A percentile compares a stretch with the other conserved stretches of the same genome.
These are phyloP conservation scores for Syzygium grande DNA, from an alignment of 345 rosid genomes.

Conservation along the genomic window DNA sequence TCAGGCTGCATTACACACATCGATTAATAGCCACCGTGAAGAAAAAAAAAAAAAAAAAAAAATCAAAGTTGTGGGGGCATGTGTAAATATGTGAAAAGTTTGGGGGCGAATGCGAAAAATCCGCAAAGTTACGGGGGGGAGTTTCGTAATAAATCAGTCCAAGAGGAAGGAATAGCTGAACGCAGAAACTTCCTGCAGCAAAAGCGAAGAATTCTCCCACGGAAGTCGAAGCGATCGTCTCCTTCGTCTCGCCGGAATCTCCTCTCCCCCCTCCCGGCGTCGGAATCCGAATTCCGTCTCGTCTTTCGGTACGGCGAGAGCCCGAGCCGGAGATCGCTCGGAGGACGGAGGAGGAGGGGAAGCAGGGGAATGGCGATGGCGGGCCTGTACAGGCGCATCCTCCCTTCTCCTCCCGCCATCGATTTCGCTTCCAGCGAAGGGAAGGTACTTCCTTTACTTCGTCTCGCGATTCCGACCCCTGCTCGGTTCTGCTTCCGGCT, in stretches of 20 bases:
- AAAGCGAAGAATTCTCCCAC: not conserved
- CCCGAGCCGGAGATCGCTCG: not conserved
- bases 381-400: slow-evolving; percentile 54
- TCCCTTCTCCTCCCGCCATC: slow-evolving; percentile 72
- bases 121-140: not conserved
- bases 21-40: not conserved
- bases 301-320: not conserved
- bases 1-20: not conserved
- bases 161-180: not conserved
- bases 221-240: not conserved
- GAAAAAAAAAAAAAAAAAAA: too few species aligned
- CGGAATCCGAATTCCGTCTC: not conserved
- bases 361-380: slow-evolving; percentile 45
- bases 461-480: not conserved
- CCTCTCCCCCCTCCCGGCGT: not conserved
- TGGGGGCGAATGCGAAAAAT: not conserved
- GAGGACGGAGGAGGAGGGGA: not conserved
- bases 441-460: slow-evolving; percentile 30
- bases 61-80: not conserved
- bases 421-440: slow-evolving; percentile 80
- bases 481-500: not conserved
- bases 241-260: not conserved
- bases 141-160: not conserved
- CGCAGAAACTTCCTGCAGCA: not conserved
- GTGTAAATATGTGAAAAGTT: not conserved